These are phyloP conservation scores for Fusarium fracticaudum DNA, from an alignment of 2,329 filamentous ascomycete species.

Conservation along the genomic window DNA sequence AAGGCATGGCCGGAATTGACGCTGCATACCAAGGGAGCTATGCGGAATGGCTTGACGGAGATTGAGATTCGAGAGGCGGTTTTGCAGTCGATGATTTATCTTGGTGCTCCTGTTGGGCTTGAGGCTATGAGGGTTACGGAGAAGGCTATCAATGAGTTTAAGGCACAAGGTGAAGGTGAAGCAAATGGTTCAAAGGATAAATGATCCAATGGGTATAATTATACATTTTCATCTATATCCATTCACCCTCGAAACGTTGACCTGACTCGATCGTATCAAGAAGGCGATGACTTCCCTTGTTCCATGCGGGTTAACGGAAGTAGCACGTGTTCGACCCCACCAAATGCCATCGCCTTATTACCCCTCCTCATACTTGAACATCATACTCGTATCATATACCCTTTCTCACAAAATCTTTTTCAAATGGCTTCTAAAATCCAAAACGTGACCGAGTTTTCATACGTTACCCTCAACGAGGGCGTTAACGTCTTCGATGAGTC, in stretches of 20 bases:
- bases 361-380: slow-evolving; percentile 8
- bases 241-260: rapidly evolving
- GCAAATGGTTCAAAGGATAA: background rate
- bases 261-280: background rate
- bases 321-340: slow-evolving; percentile 20
- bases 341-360: slow-evolving; percentile 13
- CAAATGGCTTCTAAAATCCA: slow-evolving; percentile 27
- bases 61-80: slow-evolving; percentile 32
- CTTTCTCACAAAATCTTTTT: background rate
- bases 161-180: background rate
- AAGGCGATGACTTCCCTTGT: slow-evolving; percentile 9
- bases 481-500: slow-evolving; percentile 24
- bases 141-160: slow-evolving; percentile 18
- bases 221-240: too few species aligned
- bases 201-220: rapidly evolving
- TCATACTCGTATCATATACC: background rate
- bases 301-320: slow-evolving; percentile 35
- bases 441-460: slow-evolving; percentile 40
- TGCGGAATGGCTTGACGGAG: slow-evolving; percentile 28
- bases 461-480: slow-evolving; percentile 29
- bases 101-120: slow-evolving; percentile 26
- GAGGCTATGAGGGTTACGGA: slow-evolving; percentile 33
- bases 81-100: slow-evolving; percentile 32
- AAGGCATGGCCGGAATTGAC: slow-evolving; percentile 27
- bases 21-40: slow-evolving; percentile 26